Evolutionary conservation across 345 rosid genomes (phyloP).

Genomic region (Nephelium lappaceum): DNA sequence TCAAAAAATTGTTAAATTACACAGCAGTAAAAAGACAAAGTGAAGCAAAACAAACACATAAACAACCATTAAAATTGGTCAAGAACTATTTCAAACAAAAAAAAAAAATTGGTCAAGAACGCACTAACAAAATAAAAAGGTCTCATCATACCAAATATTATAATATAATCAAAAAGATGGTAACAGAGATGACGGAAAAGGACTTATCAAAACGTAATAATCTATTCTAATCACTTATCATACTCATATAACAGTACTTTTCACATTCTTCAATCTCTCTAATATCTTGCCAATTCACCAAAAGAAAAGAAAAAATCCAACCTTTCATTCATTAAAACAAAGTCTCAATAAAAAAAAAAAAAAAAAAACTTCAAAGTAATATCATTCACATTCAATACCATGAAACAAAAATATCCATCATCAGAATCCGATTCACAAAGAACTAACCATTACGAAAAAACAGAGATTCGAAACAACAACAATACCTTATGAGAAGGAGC

Average conservation of each 20-base stretch:
- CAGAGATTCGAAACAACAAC: neutral
- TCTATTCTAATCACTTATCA: neutral
- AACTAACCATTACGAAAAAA: neutral
- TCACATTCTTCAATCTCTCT: neutral
- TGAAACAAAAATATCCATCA: conserved; percentile 7
- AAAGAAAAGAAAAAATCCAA: neutral
- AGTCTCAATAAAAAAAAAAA: neutral
- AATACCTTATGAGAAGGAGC: conserved; percentile 60
- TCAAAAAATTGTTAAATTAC: neutral
- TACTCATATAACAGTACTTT: neutral
- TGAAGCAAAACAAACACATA: neutral
- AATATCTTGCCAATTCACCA: neutral
- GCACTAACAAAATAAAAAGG: neutral
- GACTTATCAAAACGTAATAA: too few relatives aligned
- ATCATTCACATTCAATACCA: neutral
- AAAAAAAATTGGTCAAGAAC: neutral
- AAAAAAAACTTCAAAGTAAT: neutral
- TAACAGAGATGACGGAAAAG: neutral
- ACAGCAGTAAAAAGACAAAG: neutral
- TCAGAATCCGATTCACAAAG: neutral
- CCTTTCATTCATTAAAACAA: neutral
- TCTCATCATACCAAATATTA: neutral
- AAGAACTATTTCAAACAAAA: too few relatives aligned
- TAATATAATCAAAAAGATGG: neutral
- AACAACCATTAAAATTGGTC: neutral